Evolutionary conservation across 2,329 filamentous ascomycete genomes (phyloP).

Genomic region (Drechslerella coelobrocha): DNA sequence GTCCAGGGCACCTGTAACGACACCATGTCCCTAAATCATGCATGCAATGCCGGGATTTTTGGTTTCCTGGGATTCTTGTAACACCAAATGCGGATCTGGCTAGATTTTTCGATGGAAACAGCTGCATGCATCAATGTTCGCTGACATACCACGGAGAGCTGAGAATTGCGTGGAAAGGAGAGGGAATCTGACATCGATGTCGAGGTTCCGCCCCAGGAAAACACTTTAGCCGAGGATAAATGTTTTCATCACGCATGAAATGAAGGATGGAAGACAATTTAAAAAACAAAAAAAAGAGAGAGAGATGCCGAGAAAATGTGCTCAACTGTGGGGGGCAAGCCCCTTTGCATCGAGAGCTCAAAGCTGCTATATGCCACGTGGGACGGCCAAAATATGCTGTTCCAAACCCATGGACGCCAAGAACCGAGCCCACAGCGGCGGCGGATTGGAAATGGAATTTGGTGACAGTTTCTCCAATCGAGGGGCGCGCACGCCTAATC

Average conservation of each 20-base stretch:
- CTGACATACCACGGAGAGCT: conserved; percentile 36
- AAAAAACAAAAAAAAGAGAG: too few species aligned
- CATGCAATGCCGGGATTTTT: conserved; percentile 27
- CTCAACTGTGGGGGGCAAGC: conserved; percentile 44
- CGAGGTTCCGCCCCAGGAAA: conserved; percentile 2
- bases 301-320: conserved; percentile 39
- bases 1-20: conserved; percentile 36
- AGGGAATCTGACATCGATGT: neutral
- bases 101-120: conserved; percentile 16
- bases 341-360: conserved; percentile 13
- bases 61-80: conserved; percentile 27
- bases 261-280: conserved; percentile 31
- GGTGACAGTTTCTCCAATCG: conserved; percentile 13
- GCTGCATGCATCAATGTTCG: conserved; percentile 8
- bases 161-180: conserved; percentile 20
- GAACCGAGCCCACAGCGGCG: conserved; percentile 16
- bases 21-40: conserved; percentile 26
- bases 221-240: conserved; percentile 50
- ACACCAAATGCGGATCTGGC: conserved; percentile 27
- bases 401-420: conserved; percentile 24
- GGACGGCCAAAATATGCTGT: conserved; percentile 30
- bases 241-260: conserved; percentile 38
- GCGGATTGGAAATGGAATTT: conserved; percentile 33
- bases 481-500: neutral
- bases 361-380: conserved; percentile 45